Conservation (phyloP, 331 rosid species). For the Malus hybrid region DNA sequence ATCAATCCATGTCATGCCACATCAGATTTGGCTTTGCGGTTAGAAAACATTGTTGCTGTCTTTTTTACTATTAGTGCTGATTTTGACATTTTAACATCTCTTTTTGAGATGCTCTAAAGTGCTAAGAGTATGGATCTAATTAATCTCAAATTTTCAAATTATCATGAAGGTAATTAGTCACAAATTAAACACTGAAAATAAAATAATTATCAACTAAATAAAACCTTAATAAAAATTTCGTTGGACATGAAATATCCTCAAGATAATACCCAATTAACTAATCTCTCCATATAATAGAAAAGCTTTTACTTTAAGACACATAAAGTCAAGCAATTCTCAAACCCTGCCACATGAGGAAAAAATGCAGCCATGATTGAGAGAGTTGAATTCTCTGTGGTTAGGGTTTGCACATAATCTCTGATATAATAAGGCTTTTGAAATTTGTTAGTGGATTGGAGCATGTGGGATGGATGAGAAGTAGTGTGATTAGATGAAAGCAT, state of each 20-base stretch:
- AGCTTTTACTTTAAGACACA: not conserved
- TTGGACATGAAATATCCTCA: constrained; percentile 3
- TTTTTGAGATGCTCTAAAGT: too few relatives aligned
- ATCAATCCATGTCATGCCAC: not conserved
- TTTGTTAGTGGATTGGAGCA: constrained; percentile 18
- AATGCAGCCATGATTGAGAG: constrained; percentile 14
- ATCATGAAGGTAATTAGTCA: not conserved
- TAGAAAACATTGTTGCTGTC: not conserved
- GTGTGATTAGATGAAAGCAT: constrained; percentile 5
- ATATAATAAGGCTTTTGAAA: constrained; percentile 11
- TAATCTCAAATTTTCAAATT: not conserved
- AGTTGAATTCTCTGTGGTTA: constrained; percentile 8
- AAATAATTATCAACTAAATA: too few relatives aligned
- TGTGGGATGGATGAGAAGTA: not conserved
- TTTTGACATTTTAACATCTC: too few relatives aligned
- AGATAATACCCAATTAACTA: not conserved
- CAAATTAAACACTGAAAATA: not conserved
- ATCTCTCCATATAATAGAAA: not conserved
- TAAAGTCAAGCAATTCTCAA: constrained; percentile 16
- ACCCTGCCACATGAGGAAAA: not conserved
- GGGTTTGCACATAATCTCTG: constrained; percentile 7
- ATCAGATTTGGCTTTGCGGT: not conserved
- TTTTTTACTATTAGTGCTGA: not conserved
- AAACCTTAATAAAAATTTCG: not conserved
- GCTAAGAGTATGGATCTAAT: not conserved